phyloP scores from a whole-genome alignment of 2,329 filamentous ascomycete genomes.

The Fusarium avenaceum region DNA sequence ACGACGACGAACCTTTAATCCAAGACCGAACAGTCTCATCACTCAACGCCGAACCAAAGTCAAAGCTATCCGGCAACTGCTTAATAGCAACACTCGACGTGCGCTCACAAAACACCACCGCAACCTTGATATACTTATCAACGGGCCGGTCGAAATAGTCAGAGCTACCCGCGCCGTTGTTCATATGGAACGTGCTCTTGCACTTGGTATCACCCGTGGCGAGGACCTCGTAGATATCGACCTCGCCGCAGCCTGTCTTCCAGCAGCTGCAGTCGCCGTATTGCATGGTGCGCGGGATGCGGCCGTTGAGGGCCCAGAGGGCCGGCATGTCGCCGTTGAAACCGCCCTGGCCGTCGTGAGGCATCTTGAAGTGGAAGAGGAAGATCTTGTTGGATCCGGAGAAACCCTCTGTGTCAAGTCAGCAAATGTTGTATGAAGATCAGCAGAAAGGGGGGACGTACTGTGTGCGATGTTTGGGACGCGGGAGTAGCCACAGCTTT shows the following conservation, averaged over 20 bases:
- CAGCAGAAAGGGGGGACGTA: slow-evolving; percentile 42
- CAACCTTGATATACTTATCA: slow-evolving; percentile 71
- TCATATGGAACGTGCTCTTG: slow-evolving; percentile 78
- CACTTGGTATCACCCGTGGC: slow-evolving; percentile 72
- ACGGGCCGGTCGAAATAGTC: slow-evolving; percentile 80
- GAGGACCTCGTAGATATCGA: slow-evolving; percentile 81
- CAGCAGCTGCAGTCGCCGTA: slow-evolving; percentile 82
- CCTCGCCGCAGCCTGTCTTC: slow-evolving; percentile 76
- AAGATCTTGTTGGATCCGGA: slow-evolving; percentile 78
- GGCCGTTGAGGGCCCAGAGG: slow-evolving; percentile 81
- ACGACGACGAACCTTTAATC: slow-evolving; percentile 44
- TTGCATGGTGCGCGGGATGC: slow-evolving; percentile 77
- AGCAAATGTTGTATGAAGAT: background rate
- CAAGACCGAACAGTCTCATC: slow-evolving; percentile 56
- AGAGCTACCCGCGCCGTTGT: slow-evolving; percentile 73
- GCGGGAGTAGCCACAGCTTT: slow-evolving; percentile 61
- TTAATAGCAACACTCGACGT: slow-evolving; percentile 69
- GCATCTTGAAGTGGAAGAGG: slow-evolving; percentile 81
- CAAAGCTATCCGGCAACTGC: slow-evolving; percentile 59
- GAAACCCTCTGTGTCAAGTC: slow-evolving; percentile 71
- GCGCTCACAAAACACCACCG: slow-evolving; percentile 70
- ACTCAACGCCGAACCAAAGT: slow-evolving; percentile 58
- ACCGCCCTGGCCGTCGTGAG: slow-evolving; percentile 65
- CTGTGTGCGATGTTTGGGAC: slow-evolving; percentile 61
- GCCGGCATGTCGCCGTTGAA: slow-evolving; percentile 77